Evolutionary conservation across 352 stramenopile genomes (phyloP).

Genomic region (Lagenidium giganteum): DNA sequence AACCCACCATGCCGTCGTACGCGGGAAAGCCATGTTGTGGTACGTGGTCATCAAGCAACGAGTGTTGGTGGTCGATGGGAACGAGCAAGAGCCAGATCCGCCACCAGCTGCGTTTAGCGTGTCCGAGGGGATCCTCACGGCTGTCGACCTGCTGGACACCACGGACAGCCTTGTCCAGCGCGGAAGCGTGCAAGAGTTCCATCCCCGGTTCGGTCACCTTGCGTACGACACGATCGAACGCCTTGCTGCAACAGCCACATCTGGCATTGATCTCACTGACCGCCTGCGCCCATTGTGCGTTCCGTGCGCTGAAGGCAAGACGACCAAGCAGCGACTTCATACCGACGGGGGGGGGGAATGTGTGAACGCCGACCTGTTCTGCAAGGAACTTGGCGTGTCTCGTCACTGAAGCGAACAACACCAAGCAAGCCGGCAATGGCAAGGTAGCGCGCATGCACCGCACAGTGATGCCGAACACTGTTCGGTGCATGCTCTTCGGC

Average conservation of each 20-base stretch:
- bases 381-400: slow-evolving; percentile 19
- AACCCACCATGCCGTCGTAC: too few species aligned
- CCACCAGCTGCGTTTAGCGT: too few species aligned
- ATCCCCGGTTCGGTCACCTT: slow-evolving; percentile 6
- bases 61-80: slow-evolving; percentile 7
- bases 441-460: slow-evolving; percentile 29
- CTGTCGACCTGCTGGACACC: too few species aligned
- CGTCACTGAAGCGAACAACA: slow-evolving; percentile 17
- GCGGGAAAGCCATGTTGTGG: background rate
- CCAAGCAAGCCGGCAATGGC: slow-evolving; percentile 18
- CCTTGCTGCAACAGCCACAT: background rate
- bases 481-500: slow-evolving; percentile 22
- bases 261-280: slow-evolving; percentile 3
- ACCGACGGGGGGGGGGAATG: slow-evolving; percentile 21
- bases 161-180: too few species aligned
- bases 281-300: background rate
- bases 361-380: slow-evolving; percentile 21
- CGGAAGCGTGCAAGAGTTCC: slow-evolving; percentile 5
- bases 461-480: slow-evolving; percentile 21
- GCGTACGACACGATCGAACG: slow-evolving; percentile 7
- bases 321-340: slow-evolving; percentile 10
- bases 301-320: slow-evolving; percentile 13
- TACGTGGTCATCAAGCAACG: background rate
- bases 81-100: too few species aligned
- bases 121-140: too few species aligned